Evolutionary conservation across 108 stramenopile species (phyloP).

Genomic region (Chaetoceros tenuissimus): DNA sequence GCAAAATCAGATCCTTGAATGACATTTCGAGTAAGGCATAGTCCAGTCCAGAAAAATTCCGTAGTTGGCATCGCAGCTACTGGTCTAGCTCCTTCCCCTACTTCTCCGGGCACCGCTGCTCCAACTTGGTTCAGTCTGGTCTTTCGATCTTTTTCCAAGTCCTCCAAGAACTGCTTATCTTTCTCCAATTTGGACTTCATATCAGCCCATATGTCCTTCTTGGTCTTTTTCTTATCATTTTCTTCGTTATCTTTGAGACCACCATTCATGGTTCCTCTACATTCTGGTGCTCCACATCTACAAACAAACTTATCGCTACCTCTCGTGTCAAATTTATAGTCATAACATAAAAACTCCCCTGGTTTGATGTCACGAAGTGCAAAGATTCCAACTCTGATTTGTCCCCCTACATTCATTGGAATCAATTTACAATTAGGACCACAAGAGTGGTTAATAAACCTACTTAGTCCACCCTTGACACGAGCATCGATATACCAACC

Average conservation of each 20-base stretch:
- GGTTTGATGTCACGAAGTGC: conserved; percentile 53
- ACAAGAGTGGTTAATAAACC: conserved; percentile 95
- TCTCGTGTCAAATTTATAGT: conserved; percentile 86
- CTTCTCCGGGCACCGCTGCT: conserved; percentile 41
- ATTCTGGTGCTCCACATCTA: conserved; percentile 64
- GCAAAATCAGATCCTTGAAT: conserved; percentile 42
- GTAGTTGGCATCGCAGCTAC: conserved; percentile 40
- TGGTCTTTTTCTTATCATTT: conserved; percentile 25
- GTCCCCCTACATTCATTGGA: conserved; percentile 73
- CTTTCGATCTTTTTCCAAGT: conserved; percentile 19
- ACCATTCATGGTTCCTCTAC: conserved; percentile 76
- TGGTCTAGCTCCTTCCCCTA: conserved; percentile 21
- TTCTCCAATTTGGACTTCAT: conserved; percentile 39
- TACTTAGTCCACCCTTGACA: conserved; percentile 66
- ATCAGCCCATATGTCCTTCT: conserved; percentile 33
- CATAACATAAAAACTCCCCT: conserved; percentile 86
- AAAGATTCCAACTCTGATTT: conserved; percentile 79
- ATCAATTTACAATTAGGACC: conserved; percentile 86
- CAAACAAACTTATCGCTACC: conserved; percentile 52
- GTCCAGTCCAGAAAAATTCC: conserved; percentile 19
- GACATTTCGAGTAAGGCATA: conserved; percentile 70
- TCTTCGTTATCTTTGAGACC: conserved; percentile 12
- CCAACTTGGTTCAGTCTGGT: conserved; percentile 27
- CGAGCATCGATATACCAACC: conserved; percentile 90
- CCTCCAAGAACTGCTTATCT: conserved; percentile 49